Evolutionary conservation across 2,329 filamentous ascomycete genomes (phyloP).

Genomic region (Cercospora zeae-maydis): DNA sequence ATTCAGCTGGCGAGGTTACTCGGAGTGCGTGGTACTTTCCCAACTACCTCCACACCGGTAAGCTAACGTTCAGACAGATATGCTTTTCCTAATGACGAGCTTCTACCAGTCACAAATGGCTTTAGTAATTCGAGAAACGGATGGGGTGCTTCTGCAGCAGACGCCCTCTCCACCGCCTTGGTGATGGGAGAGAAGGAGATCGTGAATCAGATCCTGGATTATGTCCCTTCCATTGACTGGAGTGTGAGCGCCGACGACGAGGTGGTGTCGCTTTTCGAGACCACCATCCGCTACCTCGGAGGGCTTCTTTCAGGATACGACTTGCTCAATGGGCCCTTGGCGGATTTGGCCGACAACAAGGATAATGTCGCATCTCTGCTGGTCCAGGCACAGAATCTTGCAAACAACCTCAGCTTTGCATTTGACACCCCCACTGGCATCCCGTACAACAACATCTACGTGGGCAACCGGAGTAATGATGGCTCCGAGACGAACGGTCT

Average conservation of each 20-base stretch:
- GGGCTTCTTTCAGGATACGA: slow-evolving; percentile 75
- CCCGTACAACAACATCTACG: slow-evolving; percentile 65
- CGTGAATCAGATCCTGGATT: slow-evolving; percentile 66
- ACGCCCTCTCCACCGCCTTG: slow-evolving; percentile 75
- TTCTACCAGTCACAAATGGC: slow-evolving; percentile 64
- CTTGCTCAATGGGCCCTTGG: slow-evolving; percentile 65
- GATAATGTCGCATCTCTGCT: slow-evolving; percentile 59
- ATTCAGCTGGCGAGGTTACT: slow-evolving; percentile 62
- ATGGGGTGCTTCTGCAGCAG: slow-evolving; percentile 81
- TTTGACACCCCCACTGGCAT: slow-evolving; percentile 75
- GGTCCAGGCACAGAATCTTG: slow-evolving; percentile 64
- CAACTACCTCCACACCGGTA: not conserved
- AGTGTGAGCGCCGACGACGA: slow-evolving; percentile 64
- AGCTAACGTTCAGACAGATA: slow-evolving; percentile 48
- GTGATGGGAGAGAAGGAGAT: slow-evolving; percentile 69
- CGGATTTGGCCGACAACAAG: slow-evolving; percentile 20
- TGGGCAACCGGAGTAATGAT: slow-evolving; percentile 49
- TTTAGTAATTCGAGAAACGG: slow-evolving; percentile 69
- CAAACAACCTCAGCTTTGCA: slow-evolving; percentile 68
- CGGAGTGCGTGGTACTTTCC: slow-evolving; percentile 15
- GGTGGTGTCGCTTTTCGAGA: slow-evolving; percentile 78
- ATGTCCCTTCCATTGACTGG: slow-evolving; percentile 69
- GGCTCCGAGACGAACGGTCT: slow-evolving; percentile 62
- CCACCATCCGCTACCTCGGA: slow-evolving; percentile 82
- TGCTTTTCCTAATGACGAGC: slow-evolving; percentile 40